phyloP scores from a whole-genome alignment of 768 basidiomycete species.

The Hysterangium stoloniferum region DNA sequence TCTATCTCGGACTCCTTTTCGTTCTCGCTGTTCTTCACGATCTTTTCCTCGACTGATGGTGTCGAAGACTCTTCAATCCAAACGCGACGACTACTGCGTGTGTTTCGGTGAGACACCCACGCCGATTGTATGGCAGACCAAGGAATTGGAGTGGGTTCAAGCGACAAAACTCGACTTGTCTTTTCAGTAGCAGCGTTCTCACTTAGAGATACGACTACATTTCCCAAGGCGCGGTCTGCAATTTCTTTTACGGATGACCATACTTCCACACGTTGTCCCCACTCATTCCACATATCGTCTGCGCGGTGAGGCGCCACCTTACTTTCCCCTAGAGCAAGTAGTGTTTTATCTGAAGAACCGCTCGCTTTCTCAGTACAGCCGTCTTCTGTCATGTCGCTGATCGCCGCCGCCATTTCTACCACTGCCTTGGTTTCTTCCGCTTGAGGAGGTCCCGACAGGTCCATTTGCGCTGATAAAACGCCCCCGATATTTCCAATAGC shows the following conservation, averaged over 20 bases:
- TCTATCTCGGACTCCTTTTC: constrained; percentile 35
- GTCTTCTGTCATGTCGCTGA: constrained; percentile 12
- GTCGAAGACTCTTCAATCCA: constrained; percentile 50
- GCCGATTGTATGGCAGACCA: constrained; percentile 63
- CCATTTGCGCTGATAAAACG: constrained; percentile 34
- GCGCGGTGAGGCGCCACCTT: not conserved
- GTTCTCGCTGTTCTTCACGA: constrained; percentile 30
- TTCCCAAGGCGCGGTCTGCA: constrained; percentile 71
- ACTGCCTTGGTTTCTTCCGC: not conserved
- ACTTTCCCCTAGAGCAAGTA: not conserved
- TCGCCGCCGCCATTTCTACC: not conserved
- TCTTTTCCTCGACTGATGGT: constrained; percentile 27
- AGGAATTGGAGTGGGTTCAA: constrained; percentile 52
- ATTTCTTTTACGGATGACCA: constrained; percentile 67
- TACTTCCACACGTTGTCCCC: constrained; percentile 60
- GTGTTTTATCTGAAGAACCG: too few relatives aligned
- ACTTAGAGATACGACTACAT: constrained; percentile 34
- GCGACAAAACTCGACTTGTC: constrained; percentile 29
- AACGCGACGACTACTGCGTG: constrained; percentile 43
- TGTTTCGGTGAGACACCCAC: constrained; percentile 51
- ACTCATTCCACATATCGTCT: constrained; percentile 46
- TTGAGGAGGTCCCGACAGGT: constrained; percentile 2
- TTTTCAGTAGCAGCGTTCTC: constrained; percentile 11
- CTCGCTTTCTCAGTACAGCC: constrained; percentile 19
- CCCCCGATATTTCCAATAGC: constrained; percentile 73